phyloP scores from a whole-genome alignment of 495 filamentous ascomycete species.

The Diplogelasinospora grovesii region DNA sequence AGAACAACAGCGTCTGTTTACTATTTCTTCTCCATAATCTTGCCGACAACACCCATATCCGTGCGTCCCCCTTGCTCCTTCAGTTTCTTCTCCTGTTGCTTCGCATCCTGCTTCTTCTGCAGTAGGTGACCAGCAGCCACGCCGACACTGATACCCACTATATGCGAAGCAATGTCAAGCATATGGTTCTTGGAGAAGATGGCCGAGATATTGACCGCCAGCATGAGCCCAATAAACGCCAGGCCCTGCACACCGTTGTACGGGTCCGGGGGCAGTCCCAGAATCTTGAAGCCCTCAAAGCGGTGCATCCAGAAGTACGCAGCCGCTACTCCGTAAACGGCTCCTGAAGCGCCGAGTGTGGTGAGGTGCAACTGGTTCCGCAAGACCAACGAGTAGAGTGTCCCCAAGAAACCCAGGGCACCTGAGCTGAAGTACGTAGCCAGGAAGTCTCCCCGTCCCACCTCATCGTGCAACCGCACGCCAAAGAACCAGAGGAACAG shows the following conservation, averaged over 20 bases:
- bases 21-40: background rate
- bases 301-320: conserved; percentile 63
- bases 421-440: conserved; percentile 68
- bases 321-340: conserved; percentile 58
- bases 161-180: conserved; percentile 66
- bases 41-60: background rate
- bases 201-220: conserved; percentile 41
- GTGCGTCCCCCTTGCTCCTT: background rate
- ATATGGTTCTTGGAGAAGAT: conserved; percentile 26
- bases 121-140: conserved; percentile 28
- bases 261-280: conserved; percentile 45
- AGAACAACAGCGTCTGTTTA: no score
- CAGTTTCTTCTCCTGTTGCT: conserved; percentile 1
- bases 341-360: conserved; percentile 67
- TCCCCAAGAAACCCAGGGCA: conserved; percentile 56
- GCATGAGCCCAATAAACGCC: conserved; percentile 39
- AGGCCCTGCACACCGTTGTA: conserved; percentile 46
- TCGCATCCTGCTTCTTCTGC: conserved; percentile 20
- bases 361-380: conserved; percentile 24
- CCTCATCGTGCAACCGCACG: conserved; percentile 66
- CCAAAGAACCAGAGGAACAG: conserved; percentile 45
- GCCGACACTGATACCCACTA: conserved; percentile 58
- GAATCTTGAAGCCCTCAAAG: conserved; percentile 42
- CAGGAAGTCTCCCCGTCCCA: conserved; percentile 80
- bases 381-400: conserved; percentile 54